Base-by-base conservation (phyloP, 805 yeast species). In the Pichia insulana region DNA sequence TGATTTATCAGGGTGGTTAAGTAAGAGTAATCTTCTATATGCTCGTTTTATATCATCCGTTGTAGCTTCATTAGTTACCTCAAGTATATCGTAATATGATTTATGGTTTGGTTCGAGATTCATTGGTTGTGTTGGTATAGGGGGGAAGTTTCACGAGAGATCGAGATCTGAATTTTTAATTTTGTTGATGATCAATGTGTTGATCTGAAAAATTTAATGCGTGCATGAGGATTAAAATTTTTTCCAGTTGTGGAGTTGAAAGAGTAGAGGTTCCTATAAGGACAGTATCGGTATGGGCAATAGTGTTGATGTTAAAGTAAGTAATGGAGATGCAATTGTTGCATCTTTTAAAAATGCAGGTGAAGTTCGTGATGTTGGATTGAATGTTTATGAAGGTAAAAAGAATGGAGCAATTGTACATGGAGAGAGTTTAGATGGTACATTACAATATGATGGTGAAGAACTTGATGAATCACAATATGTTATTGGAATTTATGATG, bases 261-360 rank as follows among this genome's bases (percentile, higher is more conserved):
- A n/a, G n/a, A n/a, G n/a, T n/a, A n/a, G n/a, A n/a, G n/a, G n/a
- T n/a, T n/a, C n/a, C n/a, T n/a, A n/a, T n/a, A n/a, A n/a, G n/a
- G n/a, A 19, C 17, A 9, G 13, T 10, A 34, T 27, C 39, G 33
- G 26, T 12, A 43, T 34, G 22, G 41, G 36, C 17, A 39, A 34
- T 20, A 39, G 37, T 11, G 39, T 44, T 19, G 26, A n/a, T 10
- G 11, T 25, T 5, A 22, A 22, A 22, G 25, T 22, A 22, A 8
- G 5, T 20, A 31, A 36, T 11, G 40, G 44, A 35, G 49, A 48
- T 16, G 42, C 38, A 17, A 25, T 56, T 22, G 73, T 82, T 9
- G 83, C 87, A 3, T 73, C 83, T n/a, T 82, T 84, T 55, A 81
- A 88, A 67, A 83, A 83, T 54, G 96, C 96, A 4, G 68, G 83